phyloP scores from a whole-genome alignment of 192 early-diverging fungal genomes.

The Mortierella alpina region DNA sequence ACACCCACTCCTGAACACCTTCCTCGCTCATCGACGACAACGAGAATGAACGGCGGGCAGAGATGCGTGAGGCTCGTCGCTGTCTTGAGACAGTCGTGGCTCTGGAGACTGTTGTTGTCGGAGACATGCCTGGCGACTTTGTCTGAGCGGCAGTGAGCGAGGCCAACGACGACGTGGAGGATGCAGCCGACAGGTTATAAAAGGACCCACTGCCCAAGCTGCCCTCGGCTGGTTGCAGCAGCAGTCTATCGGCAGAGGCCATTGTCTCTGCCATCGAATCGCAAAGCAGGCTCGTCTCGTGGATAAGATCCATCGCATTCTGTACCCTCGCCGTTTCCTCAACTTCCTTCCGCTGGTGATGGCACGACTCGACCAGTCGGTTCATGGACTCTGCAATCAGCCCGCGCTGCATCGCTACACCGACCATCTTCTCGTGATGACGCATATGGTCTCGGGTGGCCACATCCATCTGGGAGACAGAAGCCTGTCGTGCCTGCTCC shows the following conservation, averaged over 20 bases:
- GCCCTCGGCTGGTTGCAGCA: slow-evolving; percentile 2
- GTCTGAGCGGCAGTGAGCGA: slow-evolving; percentile 1
- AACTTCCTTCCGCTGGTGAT: slow-evolving; percentile 33
- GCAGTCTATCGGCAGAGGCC: slow-evolving; percentile 19
- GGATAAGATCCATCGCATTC: slow-evolving; percentile 37
- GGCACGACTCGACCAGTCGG: slow-evolving; percentile 35
- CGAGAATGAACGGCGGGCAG: slow-evolving; percentile 27
- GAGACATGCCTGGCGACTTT: slow-evolving; percentile 19
- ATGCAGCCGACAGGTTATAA: slow-evolving; percentile 21
- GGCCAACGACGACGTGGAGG: slow-evolving; percentile 28
- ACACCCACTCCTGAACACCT: slow-evolving; percentile 29
- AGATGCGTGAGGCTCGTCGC: slow-evolving; percentile 17
- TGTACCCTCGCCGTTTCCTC: slow-evolving; percentile 34
- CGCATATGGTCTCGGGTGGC: slow-evolving; percentile 17
- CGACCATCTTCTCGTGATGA: slow-evolving; percentile 46
- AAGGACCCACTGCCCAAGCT: slow-evolving; percentile 9
- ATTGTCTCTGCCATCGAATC: slow-evolving; percentile 23
- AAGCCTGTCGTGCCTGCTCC: slow-evolving; percentile 1
- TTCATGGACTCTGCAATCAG: slow-evolving; percentile 41
- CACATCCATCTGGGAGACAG: not conserved
- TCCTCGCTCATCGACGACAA: slow-evolving; percentile 39
- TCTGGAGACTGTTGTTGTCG: slow-evolving; percentile 13
- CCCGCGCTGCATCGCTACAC: slow-evolving; percentile 49
- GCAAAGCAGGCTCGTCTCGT: slow-evolving; percentile 26
- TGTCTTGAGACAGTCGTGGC: slow-evolving; percentile 9